A percentile compares a stretch with the other conserved stretches of the same genome.
Evolutionary conservation across 208 protist genomes (phyloP).

Genomic region (Wallacemonas sp.): DNA sequence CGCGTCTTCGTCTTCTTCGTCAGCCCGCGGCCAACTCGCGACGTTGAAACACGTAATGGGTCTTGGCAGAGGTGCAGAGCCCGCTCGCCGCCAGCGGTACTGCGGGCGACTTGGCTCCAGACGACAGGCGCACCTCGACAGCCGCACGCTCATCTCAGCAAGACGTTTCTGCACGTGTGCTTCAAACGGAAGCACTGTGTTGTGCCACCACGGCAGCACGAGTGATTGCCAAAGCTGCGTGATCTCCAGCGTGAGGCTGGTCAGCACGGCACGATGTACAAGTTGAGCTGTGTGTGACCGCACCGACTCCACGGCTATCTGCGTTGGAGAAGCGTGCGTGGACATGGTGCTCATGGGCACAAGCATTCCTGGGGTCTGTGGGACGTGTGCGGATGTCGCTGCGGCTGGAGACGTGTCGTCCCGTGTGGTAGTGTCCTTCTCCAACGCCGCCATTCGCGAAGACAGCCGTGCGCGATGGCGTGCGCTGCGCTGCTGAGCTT

Average conservation of each 20-base stretch:
- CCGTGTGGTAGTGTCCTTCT: neutral
- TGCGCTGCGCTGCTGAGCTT: neutral
- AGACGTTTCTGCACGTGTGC: constrained; percentile 8
- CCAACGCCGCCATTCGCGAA: constrained; percentile 2
- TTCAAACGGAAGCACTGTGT: constrained; percentile 21
- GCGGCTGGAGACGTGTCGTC: too few species aligned
- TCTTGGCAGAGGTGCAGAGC: too few species aligned
- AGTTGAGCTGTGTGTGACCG: neutral
- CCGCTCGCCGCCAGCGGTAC: constrained; percentile 11
- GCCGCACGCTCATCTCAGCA: neutral
- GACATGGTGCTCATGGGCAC: neutral
- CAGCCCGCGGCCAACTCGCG: too few species aligned
- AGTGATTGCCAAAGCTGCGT: constrained; percentile 27
- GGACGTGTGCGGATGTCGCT: too few species aligned
- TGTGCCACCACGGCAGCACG: constrained; percentile 34
- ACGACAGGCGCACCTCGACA: constrained; percentile 15
- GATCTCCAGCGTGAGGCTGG: constrained; percentile 26
- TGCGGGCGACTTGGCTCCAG: constrained; percentile 20
- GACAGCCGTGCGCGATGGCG: constrained; percentile 11
- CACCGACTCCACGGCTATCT: constrained; percentile 2
- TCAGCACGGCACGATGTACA: constrained; percentile 4
- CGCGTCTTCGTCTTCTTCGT: too few species aligned
- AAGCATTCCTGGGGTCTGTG: too few species aligned
- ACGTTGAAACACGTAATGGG: too few species aligned
- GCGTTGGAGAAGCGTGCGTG: too few species aligned